Evolutionary conservation across 2,329 filamentous ascomycete species (phyloP).

Genomic region (Xylaria sp.): DNA sequence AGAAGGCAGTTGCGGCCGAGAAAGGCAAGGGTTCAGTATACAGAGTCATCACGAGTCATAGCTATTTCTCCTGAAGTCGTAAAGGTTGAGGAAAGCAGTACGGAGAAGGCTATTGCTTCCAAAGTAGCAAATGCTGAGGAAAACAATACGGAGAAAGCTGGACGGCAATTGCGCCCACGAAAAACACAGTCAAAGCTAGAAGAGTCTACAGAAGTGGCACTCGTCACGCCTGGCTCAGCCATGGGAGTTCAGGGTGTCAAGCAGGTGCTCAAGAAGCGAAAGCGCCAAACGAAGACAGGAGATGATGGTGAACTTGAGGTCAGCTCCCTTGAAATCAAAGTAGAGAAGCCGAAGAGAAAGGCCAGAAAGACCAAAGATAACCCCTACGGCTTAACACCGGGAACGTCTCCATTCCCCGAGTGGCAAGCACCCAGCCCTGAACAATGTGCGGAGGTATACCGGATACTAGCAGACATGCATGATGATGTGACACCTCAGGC

Average conservation of each 20-base stretch:
- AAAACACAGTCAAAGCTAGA: background rate
- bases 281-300: background rate
- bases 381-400: slow-evolving; percentile 57
- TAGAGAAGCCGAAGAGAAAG: slow-evolving; percentile 27
- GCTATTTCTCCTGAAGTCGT: background rate
- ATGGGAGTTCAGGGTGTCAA: background rate
- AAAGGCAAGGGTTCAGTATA: background rate
- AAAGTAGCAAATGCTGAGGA: background rate
- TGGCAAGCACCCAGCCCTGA: slow-evolving; percentile 65
- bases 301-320: background rate
- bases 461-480: slow-evolving; percentile 66
- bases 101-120: background rate
- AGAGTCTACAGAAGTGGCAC: background rate
- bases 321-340: background rate
- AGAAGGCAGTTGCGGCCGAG: slow-evolving; percentile 1
- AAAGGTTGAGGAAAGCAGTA: background rate
- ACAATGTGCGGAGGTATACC: slow-evolving; percentile 70
- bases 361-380: slow-evolving; percentile 40
- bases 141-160: background rate
- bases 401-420: slow-evolving; percentile 68
- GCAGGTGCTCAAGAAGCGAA: slow-evolving; percentile 5
- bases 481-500: slow-evolving; percentile 57
- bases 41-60: too few species aligned
- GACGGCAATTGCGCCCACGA: slow-evolving; percentile 10
- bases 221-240: background rate